Percentiles rank a stretch among this genome's conserved stretches.
phyloP scores from a whole-genome alignment of 23 red algal genomes.

The Pyropia haitanensis region DNA sequence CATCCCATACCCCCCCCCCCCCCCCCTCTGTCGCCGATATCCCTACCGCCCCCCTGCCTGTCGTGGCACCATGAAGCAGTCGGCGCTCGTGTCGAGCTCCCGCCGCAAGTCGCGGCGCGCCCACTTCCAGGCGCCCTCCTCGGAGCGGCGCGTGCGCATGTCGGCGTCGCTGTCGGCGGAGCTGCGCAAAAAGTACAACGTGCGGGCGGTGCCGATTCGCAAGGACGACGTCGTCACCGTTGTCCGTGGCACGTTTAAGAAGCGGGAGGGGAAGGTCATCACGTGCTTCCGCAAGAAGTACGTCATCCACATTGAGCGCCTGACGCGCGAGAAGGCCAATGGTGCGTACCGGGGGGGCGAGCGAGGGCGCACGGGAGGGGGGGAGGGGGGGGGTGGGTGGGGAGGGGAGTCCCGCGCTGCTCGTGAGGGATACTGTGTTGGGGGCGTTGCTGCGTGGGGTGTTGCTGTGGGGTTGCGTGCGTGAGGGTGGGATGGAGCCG shows the following conservation, averaged over 20 bases:
- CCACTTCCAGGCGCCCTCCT: slow-evolving; percentile 85
- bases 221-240: slow-evolving; percentile 89
- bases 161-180: slow-evolving; percentile 73
- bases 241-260: slow-evolving; percentile 75
- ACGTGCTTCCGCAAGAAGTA: slow-evolving; percentile 93
- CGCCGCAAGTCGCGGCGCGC: slow-evolving; percentile 91
- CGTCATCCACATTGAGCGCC: slow-evolving; percentile 74
- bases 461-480: too few relatives aligned
- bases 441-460: too few relatives aligned
- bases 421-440: not conserved
- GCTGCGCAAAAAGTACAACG: slow-evolving; percentile 90
- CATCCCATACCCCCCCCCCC: too few relatives aligned
- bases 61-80: slow-evolving; percentile 69
- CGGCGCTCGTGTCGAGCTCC: slow-evolving; percentile 70
- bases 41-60: too few relatives aligned
- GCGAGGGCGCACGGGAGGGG: not conserved
- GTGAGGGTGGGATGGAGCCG: too few relatives aligned
- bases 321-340: slow-evolving; percentile 71
- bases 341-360: slow-evolving; percentile 5
- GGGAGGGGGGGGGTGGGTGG: too few relatives aligned
- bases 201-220: slow-evolving; percentile 89
- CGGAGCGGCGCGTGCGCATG: slow-evolving; percentile 83
- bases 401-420: not conserved
- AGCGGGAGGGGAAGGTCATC: slow-evolving; percentile 81
- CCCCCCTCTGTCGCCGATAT: too few relatives aligned